phyloP scores from a whole-genome alignment of 331 rosid species.

The Dryas integrifolia region DNA sequence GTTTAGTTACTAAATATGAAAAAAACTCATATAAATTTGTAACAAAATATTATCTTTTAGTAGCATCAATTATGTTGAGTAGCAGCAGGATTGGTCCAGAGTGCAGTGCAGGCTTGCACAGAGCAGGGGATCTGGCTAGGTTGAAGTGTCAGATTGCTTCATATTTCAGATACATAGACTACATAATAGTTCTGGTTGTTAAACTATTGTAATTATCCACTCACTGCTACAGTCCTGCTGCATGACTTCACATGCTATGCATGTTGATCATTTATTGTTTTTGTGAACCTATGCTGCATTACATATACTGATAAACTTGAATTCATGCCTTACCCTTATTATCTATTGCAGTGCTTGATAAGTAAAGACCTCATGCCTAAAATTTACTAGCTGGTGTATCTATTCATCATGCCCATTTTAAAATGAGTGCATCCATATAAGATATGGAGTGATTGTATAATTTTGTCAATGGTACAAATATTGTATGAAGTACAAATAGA shows the following conservation, averaged over 20 bases:
- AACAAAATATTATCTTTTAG: no score
- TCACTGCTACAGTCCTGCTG: neutral
- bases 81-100: neutral
- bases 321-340: neutral
- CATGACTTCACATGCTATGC: slow-evolving; percentile 23
- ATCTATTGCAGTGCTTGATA: neutral
- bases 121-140: slow-evolving; percentile 1
- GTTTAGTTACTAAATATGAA: no score
- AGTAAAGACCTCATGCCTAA: neutral
- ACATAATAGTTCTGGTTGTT: neutral
- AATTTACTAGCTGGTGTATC: neutral
- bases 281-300: neutral
- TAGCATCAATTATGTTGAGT: neutral
- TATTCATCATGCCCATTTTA: neutral
- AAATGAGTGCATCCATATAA: no score
- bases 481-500: no score
- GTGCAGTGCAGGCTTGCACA: neutral
- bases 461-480: no score
- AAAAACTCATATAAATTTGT: no score
- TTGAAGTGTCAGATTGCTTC: slow-evolving; percentile 11
- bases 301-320: neutral
- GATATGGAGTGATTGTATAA: no score
- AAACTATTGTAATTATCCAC: neutral
- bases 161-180: slow-evolving; percentile 1
- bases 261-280: slow-evolving; percentile 13